These are phyloP conservation scores for Cercis canadensis DNA, from an alignment of 306 rosid species.

Conservation along the genomic window DNA sequence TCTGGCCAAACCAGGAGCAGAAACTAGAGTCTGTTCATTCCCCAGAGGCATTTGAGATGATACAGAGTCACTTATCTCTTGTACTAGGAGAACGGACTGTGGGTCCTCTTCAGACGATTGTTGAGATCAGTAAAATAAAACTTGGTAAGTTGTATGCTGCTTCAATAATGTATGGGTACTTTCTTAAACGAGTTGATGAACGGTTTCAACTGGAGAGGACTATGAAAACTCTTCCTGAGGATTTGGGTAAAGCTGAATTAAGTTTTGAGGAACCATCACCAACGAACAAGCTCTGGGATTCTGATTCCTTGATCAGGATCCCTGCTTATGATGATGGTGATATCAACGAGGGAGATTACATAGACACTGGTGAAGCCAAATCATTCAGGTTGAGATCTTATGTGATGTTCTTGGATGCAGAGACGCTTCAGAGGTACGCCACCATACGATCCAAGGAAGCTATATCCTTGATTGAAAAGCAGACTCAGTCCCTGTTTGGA, in stretches of 20 bases:
- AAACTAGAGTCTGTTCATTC: conserved; percentile 90
- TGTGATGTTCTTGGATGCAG: conserved; percentile 85
- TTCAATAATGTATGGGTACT: conserved; percentile 96
- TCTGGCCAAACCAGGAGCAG: conserved; percentile 92
- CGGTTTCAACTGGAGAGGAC: conserved; percentile 89
- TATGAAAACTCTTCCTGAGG: conserved; percentile 81
- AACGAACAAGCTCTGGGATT: conserved; percentile 81
- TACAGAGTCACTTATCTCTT: conserved; percentile 80
- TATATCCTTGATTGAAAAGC: conserved; percentile 88
- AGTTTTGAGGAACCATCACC: conserved; percentile 60
- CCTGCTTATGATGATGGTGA: conserved; percentile 52
- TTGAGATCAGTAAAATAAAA: conserved; percentile 89
- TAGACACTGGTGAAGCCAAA: conserved; percentile 48
- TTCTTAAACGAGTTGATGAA: conserved; percentile 90
- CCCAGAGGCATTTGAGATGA: conserved; percentile 90
- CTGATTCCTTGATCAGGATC: conserved; percentile 78
- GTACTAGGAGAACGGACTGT: conserved; percentile 79
- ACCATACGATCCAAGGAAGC: conserved; percentile 91
- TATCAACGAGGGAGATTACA: conserved; percentile 39
- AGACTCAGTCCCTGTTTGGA: conserved; percentile 92
- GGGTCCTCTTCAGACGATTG: conserved; percentile 74
- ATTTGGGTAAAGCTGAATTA: conserved; percentile 50
- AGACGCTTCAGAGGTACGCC: conserved; percentile 87
- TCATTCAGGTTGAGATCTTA: conserved; percentile 67
- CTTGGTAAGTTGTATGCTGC: conserved; percentile 97